phyloP scores from a whole-genome alignment of 2,329 filamentous ascomycete species.

The Hirsutella thompsonii region DNA sequence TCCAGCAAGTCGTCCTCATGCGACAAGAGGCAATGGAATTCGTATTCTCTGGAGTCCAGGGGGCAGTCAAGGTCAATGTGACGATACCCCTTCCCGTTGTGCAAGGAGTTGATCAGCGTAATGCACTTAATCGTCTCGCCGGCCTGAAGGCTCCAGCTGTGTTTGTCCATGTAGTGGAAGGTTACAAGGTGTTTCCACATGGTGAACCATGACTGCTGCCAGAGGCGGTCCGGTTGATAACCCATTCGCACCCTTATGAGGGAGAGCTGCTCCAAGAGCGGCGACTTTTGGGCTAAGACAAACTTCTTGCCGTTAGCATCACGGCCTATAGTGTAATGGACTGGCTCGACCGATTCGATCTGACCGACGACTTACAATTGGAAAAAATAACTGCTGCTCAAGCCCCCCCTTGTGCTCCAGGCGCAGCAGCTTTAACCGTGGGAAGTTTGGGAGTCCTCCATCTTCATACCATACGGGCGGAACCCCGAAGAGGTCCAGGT shows the following conservation, averaged over 20 bases:
- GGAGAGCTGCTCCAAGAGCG: conserved; percentile 18
- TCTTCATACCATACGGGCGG: conserved; percentile 8
- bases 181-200: conserved; percentile 18
- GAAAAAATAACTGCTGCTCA: neutral
- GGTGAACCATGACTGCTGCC: conserved; percentile 7
- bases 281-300: conserved; percentile 12
- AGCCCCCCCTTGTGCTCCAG: conserved; percentile 9
- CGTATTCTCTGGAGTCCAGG: conserved; percentile 9
- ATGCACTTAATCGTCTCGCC: conserved; percentile 11
- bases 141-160: conserved; percentile 9
- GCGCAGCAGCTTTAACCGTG: conserved; percentile 16
- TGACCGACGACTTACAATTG: conserved; percentile 2
- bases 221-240: conserved; percentile 1
- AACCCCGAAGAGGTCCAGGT: conserved; percentile 10
- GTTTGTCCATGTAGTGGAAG: conserved; percentile 8
- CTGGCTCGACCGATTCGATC: too few species aligned
- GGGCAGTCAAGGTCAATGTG: conserved; percentile 18
- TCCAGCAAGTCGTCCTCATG: neutral
- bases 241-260: conserved; percentile 14
- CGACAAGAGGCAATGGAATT: neutral
- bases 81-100: conserved; percentile 13
- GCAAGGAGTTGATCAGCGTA: conserved; percentile 13
- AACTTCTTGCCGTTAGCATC: conserved; percentile 10
- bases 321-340: neutral
- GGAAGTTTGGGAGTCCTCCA: conserved; percentile 9